Evolutionary conservation across 2,329 filamentous ascomycete species (phyloP).

Genomic region (Venturia effusa): DNA sequence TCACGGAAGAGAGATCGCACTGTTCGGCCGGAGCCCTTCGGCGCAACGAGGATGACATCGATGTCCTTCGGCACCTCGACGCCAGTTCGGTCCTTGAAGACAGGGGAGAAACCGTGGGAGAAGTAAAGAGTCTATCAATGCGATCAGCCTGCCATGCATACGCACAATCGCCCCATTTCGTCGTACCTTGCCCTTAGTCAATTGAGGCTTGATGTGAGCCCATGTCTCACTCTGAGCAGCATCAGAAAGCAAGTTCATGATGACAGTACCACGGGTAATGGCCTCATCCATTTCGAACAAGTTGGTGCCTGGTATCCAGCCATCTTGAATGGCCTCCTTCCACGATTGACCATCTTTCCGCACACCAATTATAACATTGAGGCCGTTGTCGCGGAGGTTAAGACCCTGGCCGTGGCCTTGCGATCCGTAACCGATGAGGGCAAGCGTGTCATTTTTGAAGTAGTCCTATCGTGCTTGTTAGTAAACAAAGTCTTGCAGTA

Average conservation of each 20-base stretch:
- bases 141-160: background rate
- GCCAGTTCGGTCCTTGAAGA: conserved; percentile 99
- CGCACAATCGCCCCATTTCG: background rate
- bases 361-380: conserved; percentile 98
- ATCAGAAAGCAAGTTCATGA: conserved; percentile 99
- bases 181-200: conserved; percentile 93
- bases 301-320: conserved; percentile 98
- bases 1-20: conserved; percentile 98
- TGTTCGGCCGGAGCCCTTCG: conserved; percentile 97
- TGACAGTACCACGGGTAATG: conserved; percentile 81
- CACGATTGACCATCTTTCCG: conserved; percentile 97
- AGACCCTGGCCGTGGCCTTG: conserved; percentile 98
- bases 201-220: conserved; percentile 94
- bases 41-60: conserved; percentile 98
- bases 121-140: conserved; percentile 84
- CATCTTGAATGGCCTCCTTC: conserved; percentile 94
- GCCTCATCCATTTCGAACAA: conserved; percentile 97
- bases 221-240: conserved; percentile 98
- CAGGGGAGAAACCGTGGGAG: conserved; percentile 99
- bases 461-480: conserved; percentile 55
- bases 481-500: background rate
- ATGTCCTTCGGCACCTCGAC: conserved; percentile 92
- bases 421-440: conserved; percentile 96
- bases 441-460: conserved; percentile 99
- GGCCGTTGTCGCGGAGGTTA: conserved; percentile 98